Base-by-base conservation (phyloP, 75 land plant genomes). In the Pseudotsuga menziesii region DNA sequence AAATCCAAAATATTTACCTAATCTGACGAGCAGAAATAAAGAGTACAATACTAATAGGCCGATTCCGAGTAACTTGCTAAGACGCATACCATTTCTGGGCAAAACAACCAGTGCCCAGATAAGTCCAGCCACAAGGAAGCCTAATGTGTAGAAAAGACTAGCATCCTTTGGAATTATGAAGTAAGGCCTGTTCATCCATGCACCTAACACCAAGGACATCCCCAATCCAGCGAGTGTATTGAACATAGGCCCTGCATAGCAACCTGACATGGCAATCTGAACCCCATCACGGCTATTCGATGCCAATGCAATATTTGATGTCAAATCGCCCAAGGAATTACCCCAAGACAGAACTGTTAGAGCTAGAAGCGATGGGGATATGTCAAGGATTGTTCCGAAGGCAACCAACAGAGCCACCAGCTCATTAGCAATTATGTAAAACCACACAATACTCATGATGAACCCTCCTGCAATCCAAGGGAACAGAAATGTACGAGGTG, bases 261-360 rank as follows among this genome's bases (percentile, higher is more conserved):
- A 92, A 7, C 97, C 97, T 12, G 97, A 78, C 8, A 94, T 71
- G 11, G 95, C 97, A 16, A 90, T 85, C 78, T 94, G 94, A 25
- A 78, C 90, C 13, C 97, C 97, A 32, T 85, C 86, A 3, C 96
- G 89, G 13, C 85, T 85, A 20, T 78, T 78, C 36, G 61, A 35
- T 2, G 92, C 90, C 74, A 93, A 75, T 3, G 92, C 85, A 39
- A 84, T 67, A 63, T 89, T 88, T 3, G 92, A 76, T 39, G 89
- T 85, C 75, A 94, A 69, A 77, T 94, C 97, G 7, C 92, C 95
- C 19, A 94, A 76, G 0, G 94, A 94, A 56, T 94, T 92, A 23
- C 94, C 97, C 97, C 97, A 94, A 0, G 97, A 94, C 8, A 94
- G 82, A 26, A 94, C 92, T 14, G 96, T 93, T 13, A 93, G 82